phyloP scores from a whole-genome alignment of 2,329 filamentous ascomycete genomes.

The Fusarium buxicola region DNA sequence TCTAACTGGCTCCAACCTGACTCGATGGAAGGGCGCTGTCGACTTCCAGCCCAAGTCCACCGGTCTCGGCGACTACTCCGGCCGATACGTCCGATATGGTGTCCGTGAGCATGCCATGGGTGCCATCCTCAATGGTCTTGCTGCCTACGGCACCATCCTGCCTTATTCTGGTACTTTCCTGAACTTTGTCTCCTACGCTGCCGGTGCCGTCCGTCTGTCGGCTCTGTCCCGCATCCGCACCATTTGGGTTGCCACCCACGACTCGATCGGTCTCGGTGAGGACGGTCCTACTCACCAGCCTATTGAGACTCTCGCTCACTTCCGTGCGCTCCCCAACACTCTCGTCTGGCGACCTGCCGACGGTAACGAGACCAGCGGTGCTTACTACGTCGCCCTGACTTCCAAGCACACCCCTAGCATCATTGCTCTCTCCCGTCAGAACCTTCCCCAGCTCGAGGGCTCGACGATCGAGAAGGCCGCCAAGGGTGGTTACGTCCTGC shows the following conservation, averaged over 20 bases:
- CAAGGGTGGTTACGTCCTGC: slow-evolving; percentile 95
- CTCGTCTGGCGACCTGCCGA: slow-evolving; percentile 99
- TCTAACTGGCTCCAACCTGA: slow-evolving; percentile 98
- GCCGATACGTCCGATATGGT: slow-evolving; percentile 93
- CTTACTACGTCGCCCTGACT: slow-evolving; percentile 95
- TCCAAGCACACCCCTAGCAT: slow-evolving; percentile 92
- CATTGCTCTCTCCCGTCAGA: slow-evolving; percentile 95
- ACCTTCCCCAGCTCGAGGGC: slow-evolving; percentile 96
- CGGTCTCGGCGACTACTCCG: slow-evolving; percentile 88
- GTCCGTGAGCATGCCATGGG: slow-evolving; percentile 94
- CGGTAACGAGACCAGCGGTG: slow-evolving; percentile 97
- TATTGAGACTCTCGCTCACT: slow-evolving; percentile 97
- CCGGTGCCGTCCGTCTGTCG: slow-evolving; percentile 93
- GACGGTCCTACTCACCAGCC: slow-evolving; percentile 99
- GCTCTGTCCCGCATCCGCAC: slow-evolving; percentile 89
- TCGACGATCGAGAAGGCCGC: slow-evolving; percentile 88
- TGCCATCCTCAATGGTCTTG: slow-evolving; percentile 93
- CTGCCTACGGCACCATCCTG: slow-evolving; percentile 94
- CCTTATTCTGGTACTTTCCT: slow-evolving; percentile 97
- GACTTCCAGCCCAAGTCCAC: slow-evolving; percentile 95
- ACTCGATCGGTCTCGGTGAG: slow-evolving; percentile 99
- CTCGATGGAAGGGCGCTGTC: slow-evolving; percentile 94
- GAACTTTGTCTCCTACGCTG: slow-evolving; percentile 99
- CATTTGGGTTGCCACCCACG: slow-evolving; percentile 98
- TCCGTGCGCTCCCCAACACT: slow-evolving; percentile 98